Percentiles rank a stretch among this genome's conserved stretches.
These are phyloP conservation scores for Aspergillus chevalieri DNA, from an alignment of 2,329 filamentous ascomycete genomes.

Conservation along the genomic window DNA sequence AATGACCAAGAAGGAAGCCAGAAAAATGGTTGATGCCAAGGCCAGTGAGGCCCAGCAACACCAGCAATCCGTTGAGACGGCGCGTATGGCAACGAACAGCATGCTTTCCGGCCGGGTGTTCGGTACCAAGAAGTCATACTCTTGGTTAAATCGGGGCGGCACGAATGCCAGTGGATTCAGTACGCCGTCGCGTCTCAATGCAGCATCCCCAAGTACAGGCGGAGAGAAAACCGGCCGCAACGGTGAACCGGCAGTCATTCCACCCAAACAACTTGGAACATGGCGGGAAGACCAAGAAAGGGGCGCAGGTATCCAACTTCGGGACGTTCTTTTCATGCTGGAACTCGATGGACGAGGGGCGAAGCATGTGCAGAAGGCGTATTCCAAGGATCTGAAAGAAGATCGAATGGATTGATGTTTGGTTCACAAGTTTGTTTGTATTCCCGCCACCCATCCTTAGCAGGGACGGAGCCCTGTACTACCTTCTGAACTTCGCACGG, in stretches of 20 bases:
- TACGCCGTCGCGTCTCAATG: constrained; percentile 28
- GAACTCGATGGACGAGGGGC: constrained; percentile 63
- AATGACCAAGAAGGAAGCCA: constrained; percentile 81
- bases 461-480: background rate
- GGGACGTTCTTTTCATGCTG: constrained; percentile 73
- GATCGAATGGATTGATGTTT: constrained; percentile 26
- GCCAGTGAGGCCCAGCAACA: constrained; percentile 73
- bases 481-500: constrained; percentile 10
- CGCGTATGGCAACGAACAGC: constrained; percentile 66
- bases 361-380: constrained; percentile 39
- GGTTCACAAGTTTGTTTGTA: background rate
- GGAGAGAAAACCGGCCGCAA: constrained; percentile 24
- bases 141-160: constrained; percentile 39
- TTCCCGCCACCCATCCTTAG: background rate
- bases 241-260: constrained; percentile 31
- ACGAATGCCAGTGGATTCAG: constrained; percentile 32
- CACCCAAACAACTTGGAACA: constrained; percentile 59
- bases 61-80: constrained; percentile 75
- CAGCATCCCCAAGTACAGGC: constrained; percentile 24
- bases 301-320: constrained; percentile 72
- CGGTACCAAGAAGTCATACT: constrained; percentile 43
- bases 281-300: constrained; percentile 74
- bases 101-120: constrained; percentile 47
- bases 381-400: constrained; percentile 38
- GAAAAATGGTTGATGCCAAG: constrained; percentile 65